Evolutionary conservation across 768 basidiomycete species (phyloP), one percentile per base, ranked within the genome.

Genomic region (Xerocomellus amylosporus): DNA sequence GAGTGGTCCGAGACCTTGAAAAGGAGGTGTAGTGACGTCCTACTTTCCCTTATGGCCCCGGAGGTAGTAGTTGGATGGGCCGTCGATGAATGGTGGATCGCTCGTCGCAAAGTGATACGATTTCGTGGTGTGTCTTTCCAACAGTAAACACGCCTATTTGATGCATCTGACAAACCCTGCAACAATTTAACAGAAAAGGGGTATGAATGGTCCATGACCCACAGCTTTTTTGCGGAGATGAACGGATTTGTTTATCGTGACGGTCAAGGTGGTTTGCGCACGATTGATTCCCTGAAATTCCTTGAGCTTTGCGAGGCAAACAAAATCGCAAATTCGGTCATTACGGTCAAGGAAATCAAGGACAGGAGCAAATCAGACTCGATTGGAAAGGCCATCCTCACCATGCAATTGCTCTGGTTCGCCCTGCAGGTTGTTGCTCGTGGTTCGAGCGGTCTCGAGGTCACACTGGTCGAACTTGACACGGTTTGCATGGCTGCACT

Each of bases 381-480:
- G 5, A 10, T 54, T 1, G 47, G 48, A 14, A 49, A 50, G 33
- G 30, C 37, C 2, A 39, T 55, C 5, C 15, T 55, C 36, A 15
- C 6, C 13, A 2, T 55, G 1, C 54, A 55, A 19, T 30, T 45
- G 2, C 2, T 30, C 28, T 55, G 54, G 47, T 55, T 55, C 30
- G 34, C 13, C 1, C 28, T 55, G 1, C 48, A 51, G 24, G 48
- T 26, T 15, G 17, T 38, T 7, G 47, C 28, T 26, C 54, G 48
- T 10, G n/a, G 37, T 19, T 31, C 13, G 8, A 19, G 4, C 1
- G 36, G 33, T 8, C 19, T 51, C 10, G 49, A 10, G 1, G 26
- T 55, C 49, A 51, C 54, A 5, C 38, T 51, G 31, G 31, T 55
- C 41, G 49, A 55, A 24, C 37, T 51, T 2, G 54, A 45, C n/a